phyloP scores from a whole-genome alignment of 2,329 filamentous ascomycete genomes.

The Pezicula neosporulosa region DNA sequence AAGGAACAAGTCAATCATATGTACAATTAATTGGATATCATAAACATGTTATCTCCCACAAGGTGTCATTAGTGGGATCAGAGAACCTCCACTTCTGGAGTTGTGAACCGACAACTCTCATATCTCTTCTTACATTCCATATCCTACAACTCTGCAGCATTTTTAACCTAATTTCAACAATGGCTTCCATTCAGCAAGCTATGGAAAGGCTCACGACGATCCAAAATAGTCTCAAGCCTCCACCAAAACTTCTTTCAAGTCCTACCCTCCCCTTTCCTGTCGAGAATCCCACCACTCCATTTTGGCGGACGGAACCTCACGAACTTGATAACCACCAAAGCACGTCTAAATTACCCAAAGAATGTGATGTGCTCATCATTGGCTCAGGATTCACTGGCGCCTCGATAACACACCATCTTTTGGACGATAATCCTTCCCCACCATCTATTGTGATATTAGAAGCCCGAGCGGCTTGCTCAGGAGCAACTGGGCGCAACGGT shows the following conservation, averaged over 20 bases:
- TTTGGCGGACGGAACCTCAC: conserved; percentile 13
- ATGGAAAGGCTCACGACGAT: background rate
- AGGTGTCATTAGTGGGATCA: background rate
- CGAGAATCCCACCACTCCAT: conserved; percentile 4
- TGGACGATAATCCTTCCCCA: conserved; percentile 19
- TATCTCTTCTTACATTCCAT: background rate
- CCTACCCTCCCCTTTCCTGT: conserved; percentile 2
- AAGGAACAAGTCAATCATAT: background rate
- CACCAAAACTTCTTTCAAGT: background rate
- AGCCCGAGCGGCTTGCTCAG: conserved; percentile 36
- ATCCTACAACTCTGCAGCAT: too few species aligned
- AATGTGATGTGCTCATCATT: conserved; percentile 20
- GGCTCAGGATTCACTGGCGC: conserved; percentile 19
- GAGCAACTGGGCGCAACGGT: conserved; percentile 41
- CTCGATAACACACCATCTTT: conserved; percentile 18
- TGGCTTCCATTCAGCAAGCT: background rate
- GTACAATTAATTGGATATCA: background rate
- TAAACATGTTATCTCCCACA: background rate
- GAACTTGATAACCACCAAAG: conserved; percentile 12
- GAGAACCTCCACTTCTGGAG: background rate
- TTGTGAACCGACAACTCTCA: background rate
- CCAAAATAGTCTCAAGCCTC: background rate
- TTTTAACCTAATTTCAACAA: too few species aligned
- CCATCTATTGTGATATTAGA: conserved; percentile 33
- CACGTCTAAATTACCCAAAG: conserved; percentile 10